These are phyloP conservation scores for Pythium periplocum DNA, from an alignment of 352 stramenopile species.

Conservation along the genomic window DNA sequence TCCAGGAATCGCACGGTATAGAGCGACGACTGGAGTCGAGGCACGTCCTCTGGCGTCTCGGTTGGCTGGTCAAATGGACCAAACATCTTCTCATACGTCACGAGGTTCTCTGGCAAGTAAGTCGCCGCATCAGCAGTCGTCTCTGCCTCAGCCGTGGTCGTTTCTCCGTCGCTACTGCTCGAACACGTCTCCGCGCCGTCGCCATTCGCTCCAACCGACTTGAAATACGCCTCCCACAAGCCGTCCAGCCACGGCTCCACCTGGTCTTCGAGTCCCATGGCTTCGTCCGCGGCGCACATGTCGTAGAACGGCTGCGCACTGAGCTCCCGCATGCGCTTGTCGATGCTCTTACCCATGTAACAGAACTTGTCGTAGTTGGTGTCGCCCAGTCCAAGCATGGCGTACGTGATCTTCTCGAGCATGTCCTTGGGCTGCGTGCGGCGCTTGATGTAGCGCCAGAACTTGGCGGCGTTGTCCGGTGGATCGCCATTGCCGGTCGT, in stretches of 20 bases:
- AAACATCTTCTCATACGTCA: conserved; percentile 62
- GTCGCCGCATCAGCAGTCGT: neutral
- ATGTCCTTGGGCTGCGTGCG: conserved; percentile 73
- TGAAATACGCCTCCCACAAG: conserved; percentile 48
- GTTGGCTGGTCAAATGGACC: conserved; percentile 26
- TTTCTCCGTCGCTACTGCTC: conserved; percentile 16
- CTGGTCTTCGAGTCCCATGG: conserved; percentile 90
- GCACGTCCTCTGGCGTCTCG: conserved; percentile 38
- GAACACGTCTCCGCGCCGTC: conserved; percentile 21
- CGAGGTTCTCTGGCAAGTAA: conserved; percentile 34
- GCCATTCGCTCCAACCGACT: conserved; percentile 17
- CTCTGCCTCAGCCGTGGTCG: neutral
- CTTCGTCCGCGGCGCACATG: conserved; percentile 90
- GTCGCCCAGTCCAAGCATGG: conserved; percentile 91
- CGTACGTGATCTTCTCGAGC: conserved; percentile 73
- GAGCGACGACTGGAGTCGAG: conserved; percentile 47
- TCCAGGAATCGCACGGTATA: conserved; percentile 39
- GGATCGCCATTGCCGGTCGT: conserved; percentile 95
- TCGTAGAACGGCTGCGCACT: conserved; percentile 77
- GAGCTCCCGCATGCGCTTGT: conserved; percentile 86
- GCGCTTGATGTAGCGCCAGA: conserved; percentile 91
- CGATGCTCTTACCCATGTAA: conserved; percentile 84
- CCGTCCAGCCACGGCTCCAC: conserved; percentile 90
- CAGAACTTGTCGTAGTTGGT: conserved; percentile 98
- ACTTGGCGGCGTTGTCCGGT: conserved; percentile 91